phyloP scores from a whole-genome alignment of 257 asterid genomes.

The Cordia subcordata region DNA sequence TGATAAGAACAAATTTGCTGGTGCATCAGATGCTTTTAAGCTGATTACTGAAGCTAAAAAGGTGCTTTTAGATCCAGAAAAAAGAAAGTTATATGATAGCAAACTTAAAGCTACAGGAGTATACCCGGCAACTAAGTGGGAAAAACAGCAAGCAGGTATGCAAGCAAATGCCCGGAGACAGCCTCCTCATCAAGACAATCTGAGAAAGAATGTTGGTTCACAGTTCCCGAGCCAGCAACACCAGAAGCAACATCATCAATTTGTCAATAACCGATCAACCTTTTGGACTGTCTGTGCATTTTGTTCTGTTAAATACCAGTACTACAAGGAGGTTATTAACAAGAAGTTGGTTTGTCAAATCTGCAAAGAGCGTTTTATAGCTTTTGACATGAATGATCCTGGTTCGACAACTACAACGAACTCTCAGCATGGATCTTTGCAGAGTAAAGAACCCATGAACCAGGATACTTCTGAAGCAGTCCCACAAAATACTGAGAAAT shows the following conservation, averaged over 20 bases:
- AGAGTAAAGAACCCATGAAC: constrained; percentile 8
- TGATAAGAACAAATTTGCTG: constrained; percentile 49
- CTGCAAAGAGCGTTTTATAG: constrained; percentile 21
- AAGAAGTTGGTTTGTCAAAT: constrained; percentile 20
- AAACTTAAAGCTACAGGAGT: constrained; percentile 22
- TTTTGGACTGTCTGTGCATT: constrained; percentile 38
- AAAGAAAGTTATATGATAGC: constrained; percentile 24
- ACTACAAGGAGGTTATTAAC: constrained; percentile 16
- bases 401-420: constrained; percentile 4
- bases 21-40: constrained; percentile 57
- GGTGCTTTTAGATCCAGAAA: constrained; percentile 32
- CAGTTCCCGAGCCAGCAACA: constrained; percentile 17
- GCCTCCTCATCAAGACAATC: constrained; percentile 26
- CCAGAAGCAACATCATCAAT: constrained; percentile 15
- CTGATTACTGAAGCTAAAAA: constrained; percentile 42
- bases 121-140: constrained; percentile 10
- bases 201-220: constrained; percentile 9
- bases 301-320: constrained; percentile 26
- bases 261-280: constrained; percentile 16
- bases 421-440: constrained; percentile 14
- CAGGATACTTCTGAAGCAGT: constrained; percentile 6
- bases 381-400: constrained; percentile 22
- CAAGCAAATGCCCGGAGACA: constrained; percentile 22
- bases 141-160: constrained; percentile 14
- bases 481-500: constrained; percentile 6